Evolutionary conservation across 345 rosid genomes (phyloP), one percentile per base, ranked within the genome.

Genomic region (Rhizophora mangle): DNA sequence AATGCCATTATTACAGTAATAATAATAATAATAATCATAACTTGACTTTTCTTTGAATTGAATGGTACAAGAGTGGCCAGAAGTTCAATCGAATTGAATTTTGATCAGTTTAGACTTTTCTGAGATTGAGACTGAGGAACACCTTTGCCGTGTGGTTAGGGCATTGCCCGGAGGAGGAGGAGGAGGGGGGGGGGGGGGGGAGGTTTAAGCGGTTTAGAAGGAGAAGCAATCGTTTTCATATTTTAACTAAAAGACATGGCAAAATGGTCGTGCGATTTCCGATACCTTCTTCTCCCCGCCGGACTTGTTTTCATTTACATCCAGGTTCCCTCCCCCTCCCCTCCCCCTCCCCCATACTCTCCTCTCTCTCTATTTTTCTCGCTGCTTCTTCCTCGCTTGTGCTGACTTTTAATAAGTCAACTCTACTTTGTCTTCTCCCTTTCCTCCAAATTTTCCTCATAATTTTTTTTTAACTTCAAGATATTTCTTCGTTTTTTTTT

Each of bases 211-310:
- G 8, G 43, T 9, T 37, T 37, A 16, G 22, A 52, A 52, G 55
- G 10, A 53, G 68, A 63, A 63, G 55, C 58, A 31, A 31, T 24
- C 18, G 54, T 10, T 10, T 5, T 5, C 30, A 4, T 55, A 26
- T 24, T 24, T 10, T 21, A 37, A 68, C 18, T 2, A 21, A 2
- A 29, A 71, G 56, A 68, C 65, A 85, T 87, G 89, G 75, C 83
- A 30, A 80, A 72, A 80, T 63, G 78, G 22, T 30, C 78, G 32
- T 94, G 91, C 72, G 97, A 94, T 85, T 79, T 85, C 49, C 82
- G 97, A 54, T 84, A 79, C 71, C 97, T 94, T 75, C 93, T 94
- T 27, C 64, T 94, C 15, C 85, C 92, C 15, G 96, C 92, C 4
- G 96, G 90, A 21, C 51, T 79, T 72, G 85, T 80, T 39, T 94